Base-by-base conservation (phyloP, 2,329 filamentous ascomycete genomes). In the Arthroderma uncinatum region DNA sequence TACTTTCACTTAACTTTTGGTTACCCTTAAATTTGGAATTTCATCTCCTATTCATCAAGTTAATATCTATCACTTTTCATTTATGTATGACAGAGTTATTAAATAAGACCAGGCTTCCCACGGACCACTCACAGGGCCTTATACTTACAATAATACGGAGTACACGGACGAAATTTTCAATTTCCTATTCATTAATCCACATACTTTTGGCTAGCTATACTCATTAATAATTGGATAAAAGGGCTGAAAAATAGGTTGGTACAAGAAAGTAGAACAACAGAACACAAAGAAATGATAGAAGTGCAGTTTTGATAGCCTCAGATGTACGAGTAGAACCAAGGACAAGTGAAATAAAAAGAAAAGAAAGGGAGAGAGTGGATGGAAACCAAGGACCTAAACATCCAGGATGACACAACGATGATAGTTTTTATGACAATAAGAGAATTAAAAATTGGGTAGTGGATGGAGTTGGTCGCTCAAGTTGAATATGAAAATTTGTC, bases 171-270 rank as follows among this genome's bases (percentile, higher is more conserved):
- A 7, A 30, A 4, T 30, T 30, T 30, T 30, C 28, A 30, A 12
- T 25, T 47, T 50, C 2, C 28, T 14, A 33, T 50, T 50, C 47
- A 50, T 50, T 50, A 28, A 50, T 9, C 47, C n/a, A 33, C 14
- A 16, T 50, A n/a, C 47, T 50, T 50, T 50, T 50, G 25, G 33
- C 28, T 50, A 33, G 23, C 47, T 50, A 50, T 16, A 50, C 47
- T 50, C 47, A 21, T 50, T 50, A 50, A 50, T 30, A 50, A 50
- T 30, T 50, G n/a, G 47, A 50, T 14, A 50, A 30, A 50, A 33
- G 33, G 12, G 12, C 23, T 47, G 19, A 50, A 33, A 10, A n/a
- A 50, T 33, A 16, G 25, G 47, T 50, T 50, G 23, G 47, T 50
- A 50, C 47, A 50, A 50, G 47, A 50, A 48, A 48, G 25, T 16